Base-by-base conservation (phyloP, 2,329 filamentous ascomycete genomes). In the Triangularia verruculosa region DNA sequence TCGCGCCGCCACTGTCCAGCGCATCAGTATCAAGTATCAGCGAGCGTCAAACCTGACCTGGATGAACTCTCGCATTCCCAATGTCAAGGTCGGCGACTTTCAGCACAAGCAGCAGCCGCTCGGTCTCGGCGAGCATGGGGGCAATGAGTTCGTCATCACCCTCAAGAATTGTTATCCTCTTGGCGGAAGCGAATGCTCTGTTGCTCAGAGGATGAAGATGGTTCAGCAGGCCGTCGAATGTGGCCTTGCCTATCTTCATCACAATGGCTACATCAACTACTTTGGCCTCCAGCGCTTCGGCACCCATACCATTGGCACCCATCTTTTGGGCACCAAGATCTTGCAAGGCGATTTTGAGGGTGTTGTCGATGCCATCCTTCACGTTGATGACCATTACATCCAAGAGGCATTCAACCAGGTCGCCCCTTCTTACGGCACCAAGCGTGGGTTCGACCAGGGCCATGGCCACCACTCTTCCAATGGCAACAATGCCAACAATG, bases 261-360 rank as follows among this genome's bases (percentile, higher is more conserved):
- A 86, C 52, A 84, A 89, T 53, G 95, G 95, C 2, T 99, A 96
- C 80, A 88, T 99, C 77, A 99, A 99, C 78, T 99, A 98, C 79
- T 99, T 93, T 73, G 95, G 95, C 8, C 86, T 98, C n/a, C 95
- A 99, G 78, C 88, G 95, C 24, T 99, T 99, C 71, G 95, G 95
- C 27, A 94, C 93, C 0, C 94, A 95, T 75, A 80, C 87, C 27
- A 89, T 91, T 12, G 90, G 93, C 32, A 99, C 95, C 0, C 92
- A 98, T 72, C 84, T 89, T 47, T 81, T 97, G 57, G 95, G 95
- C 57, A 86, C 89, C 73, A 89, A 91, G 74, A 93, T 99, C 73
- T 83, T 99, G 0, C 85, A 91, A 69, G 89, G 86, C 28, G 87
- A 97, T 71, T 93, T 93, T 69, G 84, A 93, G 73, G 90, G 86